Evolutionary conservation across 176 grass and related monocot species (phyloP).

Genomic region (Eragrostis nindensis): DNA sequence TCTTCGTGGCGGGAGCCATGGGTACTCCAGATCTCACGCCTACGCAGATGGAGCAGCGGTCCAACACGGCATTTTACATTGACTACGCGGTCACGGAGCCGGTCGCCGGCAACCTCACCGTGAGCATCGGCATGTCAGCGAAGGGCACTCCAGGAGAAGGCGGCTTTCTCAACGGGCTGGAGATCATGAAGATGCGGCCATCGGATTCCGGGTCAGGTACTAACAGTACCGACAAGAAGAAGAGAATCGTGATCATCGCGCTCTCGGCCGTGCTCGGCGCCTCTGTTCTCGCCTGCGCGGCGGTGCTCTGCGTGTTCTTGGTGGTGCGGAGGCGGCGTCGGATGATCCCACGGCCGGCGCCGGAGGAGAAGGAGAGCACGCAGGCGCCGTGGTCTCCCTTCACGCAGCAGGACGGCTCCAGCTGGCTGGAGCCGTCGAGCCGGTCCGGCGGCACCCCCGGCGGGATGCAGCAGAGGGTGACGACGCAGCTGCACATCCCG

Average conservation of each 20-base stretch:
- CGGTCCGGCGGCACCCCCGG: slow-evolving; percentile 15
- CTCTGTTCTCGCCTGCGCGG: slow-evolving; percentile 4
- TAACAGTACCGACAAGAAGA: too few relatives aligned
- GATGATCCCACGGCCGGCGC: slow-evolving; percentile 2
- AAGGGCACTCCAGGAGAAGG: not conserved
- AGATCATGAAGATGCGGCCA: slow-evolving; percentile 64
- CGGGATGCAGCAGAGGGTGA: slow-evolving; percentile 38
- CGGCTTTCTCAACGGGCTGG: slow-evolving; percentile 76
- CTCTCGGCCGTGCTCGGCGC: slow-evolving; percentile 43
- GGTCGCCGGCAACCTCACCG: slow-evolving; percentile 40
- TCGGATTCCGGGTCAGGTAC: not conserved
- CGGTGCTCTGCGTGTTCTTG: slow-evolving; percentile 22
- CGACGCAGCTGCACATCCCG: slow-evolving; percentile 48
- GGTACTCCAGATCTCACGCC: slow-evolving; percentile 7
- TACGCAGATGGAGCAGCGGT: fast-evolving
- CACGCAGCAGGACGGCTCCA: slow-evolving; percentile 1
- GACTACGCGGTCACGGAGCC: slow-evolving; percentile 47
- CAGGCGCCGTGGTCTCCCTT: slow-evolving; percentile 45
- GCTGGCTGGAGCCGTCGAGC: slow-evolving; percentile 54
- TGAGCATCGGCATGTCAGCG: slow-evolving; percentile 31
- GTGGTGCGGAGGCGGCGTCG: slow-evolving; percentile 20
- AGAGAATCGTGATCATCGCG: not conserved
- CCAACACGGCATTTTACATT: slow-evolving; percentile 33
- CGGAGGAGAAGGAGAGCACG: slow-evolving; percentile 47
- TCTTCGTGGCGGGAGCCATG: slow-evolving; percentile 49